A percentile compares a stretch with the other conserved stretches of the same genome.
Evolutionary conservation across 73 alveolate genomes (phyloP).

Genomic region (Stentor coeruleus): DNA sequence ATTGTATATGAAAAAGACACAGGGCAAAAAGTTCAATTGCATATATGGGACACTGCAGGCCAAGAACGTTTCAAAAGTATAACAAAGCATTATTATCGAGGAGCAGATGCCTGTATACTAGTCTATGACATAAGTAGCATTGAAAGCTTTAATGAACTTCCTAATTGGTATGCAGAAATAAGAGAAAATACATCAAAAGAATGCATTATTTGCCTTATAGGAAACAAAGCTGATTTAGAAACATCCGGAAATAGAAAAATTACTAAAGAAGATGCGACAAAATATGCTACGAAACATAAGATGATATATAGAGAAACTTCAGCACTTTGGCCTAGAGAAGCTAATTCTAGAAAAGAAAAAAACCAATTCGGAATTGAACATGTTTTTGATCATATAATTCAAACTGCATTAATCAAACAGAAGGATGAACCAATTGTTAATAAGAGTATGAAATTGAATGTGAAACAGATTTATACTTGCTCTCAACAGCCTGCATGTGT

Average conservation of each 20-base stretch:
- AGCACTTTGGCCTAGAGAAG: constrained; percentile 4
- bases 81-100: constrained; percentile 34
- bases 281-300: constrained; percentile 27
- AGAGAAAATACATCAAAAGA: constrained; percentile 15
- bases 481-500: no score
- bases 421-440: no score
- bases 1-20: not conserved
- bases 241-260: constrained; percentile 24
- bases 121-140: constrained; percentile 44
- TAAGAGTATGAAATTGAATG: no score
- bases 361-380: not conserved
- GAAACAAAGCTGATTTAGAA: constrained; percentile 44
- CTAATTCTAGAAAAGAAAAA: not conserved
- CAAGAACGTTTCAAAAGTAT: constrained; percentile 37
- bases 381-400: no score
- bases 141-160: constrained; percentile 33
- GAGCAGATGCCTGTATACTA: constrained; percentile 50
- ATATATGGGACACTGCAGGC: constrained; percentile 47
- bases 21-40: constrained; percentile 26
- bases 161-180: constrained; percentile 24
- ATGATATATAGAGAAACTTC: constrained; percentile 45
- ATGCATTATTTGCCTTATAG: constrained; percentile 34
- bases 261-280: constrained; percentile 6
- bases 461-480: no score
- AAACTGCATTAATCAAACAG: no score